Base-by-base conservation (phyloP, 2,329 filamentous ascomycete species). In the Ascochyta koolunga region DNA sequence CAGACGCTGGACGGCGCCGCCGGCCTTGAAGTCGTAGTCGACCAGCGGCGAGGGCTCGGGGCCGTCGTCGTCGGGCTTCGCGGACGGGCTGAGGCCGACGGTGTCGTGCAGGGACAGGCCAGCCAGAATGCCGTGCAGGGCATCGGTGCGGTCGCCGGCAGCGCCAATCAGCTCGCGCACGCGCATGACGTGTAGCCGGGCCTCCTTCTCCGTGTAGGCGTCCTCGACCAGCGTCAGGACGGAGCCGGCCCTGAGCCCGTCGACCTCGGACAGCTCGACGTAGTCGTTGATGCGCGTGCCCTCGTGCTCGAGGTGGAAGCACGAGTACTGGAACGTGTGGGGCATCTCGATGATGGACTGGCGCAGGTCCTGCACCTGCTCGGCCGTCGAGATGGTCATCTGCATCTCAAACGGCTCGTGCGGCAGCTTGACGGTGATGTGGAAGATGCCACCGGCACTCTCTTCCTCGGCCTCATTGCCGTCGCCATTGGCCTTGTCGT, bases 171-270 rank as follows among this genome's bases (percentile, higher is more conserved):
- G 83, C 73, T 99, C 95, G 60, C 95, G 85, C 58, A 96, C 89
- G 62, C 95, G 85, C 46, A 99, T 86, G 61, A 98, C 80, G 77
- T 99, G 95, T 82, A 99, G 89, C 62, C 96, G 88, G 25, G 95
- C 93, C 78, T 99, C 95, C 80, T 96, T 98, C 80, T 99, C 95
- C 37, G 91, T 99, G 76, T 99, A 99, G 39, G 96, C 91, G 71
- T 99, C 95, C 77, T 97, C 89, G 49, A 97, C 86, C 65, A 99
- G 79, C 48, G 83, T 84, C 54, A 97, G 83, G 68, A 93, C 89
- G 31, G 93, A 89, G 59, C 92, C 87, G 29, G 88, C 78, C 47
- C 86, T 85, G 50, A 99, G 84, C 51, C 86, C 91, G 41, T 89
- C 83, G 50, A 99, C 89, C 72, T 99, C 93, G 49, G 91, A 92